These are phyloP conservation scores for Phytopythium boreale DNA, from an alignment of 352 stramenopile genomes.

Conservation along the genomic window DNA sequence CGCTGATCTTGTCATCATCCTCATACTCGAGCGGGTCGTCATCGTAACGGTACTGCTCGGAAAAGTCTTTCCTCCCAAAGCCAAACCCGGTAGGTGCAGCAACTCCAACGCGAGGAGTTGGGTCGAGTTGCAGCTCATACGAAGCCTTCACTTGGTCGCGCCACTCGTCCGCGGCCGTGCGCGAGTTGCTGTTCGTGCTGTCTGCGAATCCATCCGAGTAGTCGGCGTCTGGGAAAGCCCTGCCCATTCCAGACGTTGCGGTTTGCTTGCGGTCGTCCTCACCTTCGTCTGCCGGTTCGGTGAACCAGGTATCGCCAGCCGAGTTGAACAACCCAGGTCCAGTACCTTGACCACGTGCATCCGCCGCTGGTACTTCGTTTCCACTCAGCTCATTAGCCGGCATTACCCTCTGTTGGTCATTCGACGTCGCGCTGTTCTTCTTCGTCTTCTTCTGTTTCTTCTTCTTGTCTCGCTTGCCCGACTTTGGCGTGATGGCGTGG, in stretches of 20 bases:
- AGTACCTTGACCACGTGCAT: constrained; percentile 2
- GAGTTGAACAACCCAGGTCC: constrained; percentile 37
- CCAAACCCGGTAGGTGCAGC: constrained; percentile 11
- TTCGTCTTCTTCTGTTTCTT: constrained; percentile 12
- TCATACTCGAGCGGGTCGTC: constrained; percentile 15
- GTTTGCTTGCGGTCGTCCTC: not conserved
- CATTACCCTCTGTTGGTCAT: not conserved
- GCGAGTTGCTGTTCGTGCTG: not conserved
- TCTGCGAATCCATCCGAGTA: constrained; percentile 6
- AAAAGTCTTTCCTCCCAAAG: constrained; percentile 15
- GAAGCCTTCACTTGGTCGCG: constrained; percentile 4
- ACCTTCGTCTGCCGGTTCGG: constrained; percentile 15
- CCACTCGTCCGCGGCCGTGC: constrained; percentile 7
- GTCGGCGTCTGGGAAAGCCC: not conserved
- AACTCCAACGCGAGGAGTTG: not conserved
- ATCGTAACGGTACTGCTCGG: constrained; percentile 33
- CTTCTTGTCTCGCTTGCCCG: constrained; percentile 9
- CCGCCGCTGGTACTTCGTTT: not conserved
- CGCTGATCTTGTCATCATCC: constrained; percentile 17
- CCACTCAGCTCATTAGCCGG: not conserved
- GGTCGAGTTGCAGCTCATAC: constrained; percentile 2
- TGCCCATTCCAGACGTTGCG: not conserved
- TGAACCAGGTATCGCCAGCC: constrained; percentile 63
- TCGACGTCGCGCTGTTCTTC: not conserved
- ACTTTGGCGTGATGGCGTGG: constrained; percentile 10